Conservation (phyloP, 371 early-diverging fungal species). For the Mucor sp. region DNA sequence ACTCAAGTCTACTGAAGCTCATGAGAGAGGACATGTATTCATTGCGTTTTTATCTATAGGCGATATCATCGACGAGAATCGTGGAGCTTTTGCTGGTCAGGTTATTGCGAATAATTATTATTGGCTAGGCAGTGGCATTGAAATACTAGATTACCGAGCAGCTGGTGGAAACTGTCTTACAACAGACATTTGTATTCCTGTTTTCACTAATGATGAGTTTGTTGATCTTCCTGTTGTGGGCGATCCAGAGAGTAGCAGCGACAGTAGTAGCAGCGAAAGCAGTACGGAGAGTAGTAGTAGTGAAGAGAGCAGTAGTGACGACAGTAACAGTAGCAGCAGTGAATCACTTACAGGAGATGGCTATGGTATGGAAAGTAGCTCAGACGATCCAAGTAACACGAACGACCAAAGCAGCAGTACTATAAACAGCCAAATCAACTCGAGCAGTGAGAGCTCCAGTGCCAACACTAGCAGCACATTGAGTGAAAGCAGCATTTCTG, state of each 20-base stretch:
- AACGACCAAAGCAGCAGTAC: neutral
- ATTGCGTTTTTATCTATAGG: neutral
- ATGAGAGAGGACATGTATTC: neutral
- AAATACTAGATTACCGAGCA: slow-evolving; percentile 22
- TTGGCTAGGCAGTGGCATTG: slow-evolving; percentile 11
- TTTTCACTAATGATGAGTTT: neutral
- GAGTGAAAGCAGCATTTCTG: neutral
- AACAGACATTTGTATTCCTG: slow-evolving; percentile 21
- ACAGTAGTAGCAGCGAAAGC: neutral
- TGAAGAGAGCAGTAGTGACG: neutral
- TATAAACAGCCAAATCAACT: no score
- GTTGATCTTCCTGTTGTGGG: no score
- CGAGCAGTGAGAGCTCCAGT: neutral
- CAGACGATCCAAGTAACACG: neutral
- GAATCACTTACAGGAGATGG: neutral
- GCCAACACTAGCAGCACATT: neutral
- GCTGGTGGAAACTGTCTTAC: slow-evolving; percentile 6
- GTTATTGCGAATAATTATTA: slow-evolving; percentile 20
- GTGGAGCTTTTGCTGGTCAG: slow-evolving; percentile 29
- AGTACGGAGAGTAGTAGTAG: neutral
- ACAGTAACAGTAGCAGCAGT: neutral
- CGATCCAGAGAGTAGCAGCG: neutral
- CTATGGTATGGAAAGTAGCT: no score
- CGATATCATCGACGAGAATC: slow-evolving; percentile 15
- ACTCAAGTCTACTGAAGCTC: no score